Conservation (phyloP, 768 basidiomycete genomes). For the Mycena indigotica region DNA sequence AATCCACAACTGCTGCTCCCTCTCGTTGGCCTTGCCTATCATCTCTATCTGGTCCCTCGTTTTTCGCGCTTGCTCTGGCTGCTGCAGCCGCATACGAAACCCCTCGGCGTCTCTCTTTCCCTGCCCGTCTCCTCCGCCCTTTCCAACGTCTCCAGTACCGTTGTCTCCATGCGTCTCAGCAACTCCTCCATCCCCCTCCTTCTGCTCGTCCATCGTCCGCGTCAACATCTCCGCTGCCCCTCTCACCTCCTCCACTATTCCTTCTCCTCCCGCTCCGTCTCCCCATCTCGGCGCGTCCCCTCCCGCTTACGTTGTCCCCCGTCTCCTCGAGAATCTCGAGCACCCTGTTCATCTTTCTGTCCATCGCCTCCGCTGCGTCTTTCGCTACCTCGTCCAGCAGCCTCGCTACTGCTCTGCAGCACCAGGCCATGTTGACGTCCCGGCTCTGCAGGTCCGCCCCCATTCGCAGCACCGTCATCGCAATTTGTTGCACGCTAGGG, state of each 20-base stretch:
- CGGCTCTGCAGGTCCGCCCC: neutral
- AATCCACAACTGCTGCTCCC: neutral
- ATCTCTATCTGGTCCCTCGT: neutral
- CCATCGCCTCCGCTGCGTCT: conserved; percentile 18
- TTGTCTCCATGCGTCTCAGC: neutral
- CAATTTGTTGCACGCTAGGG: neutral
- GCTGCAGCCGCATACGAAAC: neutral
- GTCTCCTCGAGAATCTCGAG: neutral
- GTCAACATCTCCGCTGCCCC: neutral
- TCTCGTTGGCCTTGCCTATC: neutral
- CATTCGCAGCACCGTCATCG: neutral
- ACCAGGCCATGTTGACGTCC: neutral
- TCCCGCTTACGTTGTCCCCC: neutral
- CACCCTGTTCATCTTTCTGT: conserved; percentile 20
- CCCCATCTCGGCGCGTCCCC: neutral
- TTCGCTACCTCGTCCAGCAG: neutral
- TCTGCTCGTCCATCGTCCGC: neutral
- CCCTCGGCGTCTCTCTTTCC: neutral
- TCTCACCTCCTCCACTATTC: neutral
- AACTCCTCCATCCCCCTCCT: neutral
- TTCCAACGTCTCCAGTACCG: neutral
- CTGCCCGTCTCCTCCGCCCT: neutral
- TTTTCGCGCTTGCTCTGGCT: neutral
- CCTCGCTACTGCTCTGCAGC: neutral
- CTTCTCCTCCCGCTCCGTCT: neutral